Evolutionary conservation across 805 yeast species (phyloP).

Genomic region (Yarrowia sp.): DNA sequence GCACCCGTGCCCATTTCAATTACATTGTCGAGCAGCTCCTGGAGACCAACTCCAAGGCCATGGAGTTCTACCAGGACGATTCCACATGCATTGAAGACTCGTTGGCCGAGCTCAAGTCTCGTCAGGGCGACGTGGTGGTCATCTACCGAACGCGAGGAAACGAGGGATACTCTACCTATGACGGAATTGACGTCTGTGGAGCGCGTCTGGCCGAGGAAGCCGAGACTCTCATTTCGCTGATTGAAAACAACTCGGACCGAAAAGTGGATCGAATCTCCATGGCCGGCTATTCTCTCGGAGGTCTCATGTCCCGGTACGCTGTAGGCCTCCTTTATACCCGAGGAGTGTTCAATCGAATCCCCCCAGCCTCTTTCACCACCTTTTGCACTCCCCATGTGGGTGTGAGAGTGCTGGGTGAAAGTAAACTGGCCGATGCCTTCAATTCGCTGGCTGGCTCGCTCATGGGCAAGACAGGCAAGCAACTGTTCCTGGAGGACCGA

Average conservation of each 20-base stretch:
- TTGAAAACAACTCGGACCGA: slow-evolving; percentile 41
- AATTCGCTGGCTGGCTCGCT: slow-evolving; percentile 69
- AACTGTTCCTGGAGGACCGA: slow-evolving; percentile 61
- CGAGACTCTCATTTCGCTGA: slow-evolving; percentile 50
- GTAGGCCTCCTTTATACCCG: slow-evolving; percentile 70
- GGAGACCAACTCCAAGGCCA: slow-evolving; percentile 14
- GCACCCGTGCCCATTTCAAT: slow-evolving; percentile 69
- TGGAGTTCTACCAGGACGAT: slow-evolving; percentile 38
- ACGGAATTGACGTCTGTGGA: slow-evolving; percentile 88
- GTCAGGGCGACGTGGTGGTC: slow-evolving; percentile 48
- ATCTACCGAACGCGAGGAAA: slow-evolving; percentile 65
- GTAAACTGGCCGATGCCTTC: slow-evolving; percentile 60
- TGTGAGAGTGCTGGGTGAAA: slow-evolving; percentile 61
- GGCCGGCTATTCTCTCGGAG: slow-evolving; percentile 90
- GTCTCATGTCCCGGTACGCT: slow-evolving; percentile 79
- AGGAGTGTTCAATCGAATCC: slow-evolving; percentile 59
- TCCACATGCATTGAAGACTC: slow-evolving; percentile 26
- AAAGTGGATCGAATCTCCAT: slow-evolving; percentile 72
- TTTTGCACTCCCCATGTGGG: slow-evolving; percentile 79
- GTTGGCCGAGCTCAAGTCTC: slow-evolving; percentile 42
- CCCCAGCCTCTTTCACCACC: slow-evolving; percentile 65
- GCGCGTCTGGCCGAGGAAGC: slow-evolving; percentile 76
- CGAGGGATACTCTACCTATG: slow-evolving; percentile 79
- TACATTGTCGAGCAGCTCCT: slow-evolving; percentile 60
- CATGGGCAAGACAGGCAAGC: slow-evolving; percentile 75